Conservation (phyloP, 768 basidiomycete species). For the Lyophyllum atratum region DNA sequence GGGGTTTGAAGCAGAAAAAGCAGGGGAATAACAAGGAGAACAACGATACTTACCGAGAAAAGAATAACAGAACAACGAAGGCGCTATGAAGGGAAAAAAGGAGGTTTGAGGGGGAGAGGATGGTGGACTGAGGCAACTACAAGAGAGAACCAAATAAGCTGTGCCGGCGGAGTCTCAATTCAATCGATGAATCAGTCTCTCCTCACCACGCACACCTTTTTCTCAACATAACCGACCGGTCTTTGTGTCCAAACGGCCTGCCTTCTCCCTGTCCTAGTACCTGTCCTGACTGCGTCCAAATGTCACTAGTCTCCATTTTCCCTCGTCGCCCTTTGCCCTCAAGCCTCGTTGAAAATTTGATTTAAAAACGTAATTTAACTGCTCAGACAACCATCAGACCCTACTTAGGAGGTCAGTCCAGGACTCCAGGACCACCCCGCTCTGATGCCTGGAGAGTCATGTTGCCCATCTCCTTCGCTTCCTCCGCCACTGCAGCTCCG, state of each 20-base stretch:
- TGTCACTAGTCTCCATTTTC: background rate
- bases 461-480: background rate
- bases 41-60: constrained; percentile 25
- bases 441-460: too few species aligned
- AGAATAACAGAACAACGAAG: constrained; percentile 4
- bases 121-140: constrained; percentile 29
- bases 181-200: constrained; percentile 26
- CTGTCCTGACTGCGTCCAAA: background rate
- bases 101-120: constrained; percentile 26
- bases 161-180: constrained; percentile 56
- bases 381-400: constrained; percentile 3
- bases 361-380: background rate
- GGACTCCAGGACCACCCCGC: too few species aligned
- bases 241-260: background rate
- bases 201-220: background rate
- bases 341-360: background rate
- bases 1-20: constrained; percentile 8
- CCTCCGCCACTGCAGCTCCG: background rate
- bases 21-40: constrained; percentile 10
- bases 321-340: background rate
- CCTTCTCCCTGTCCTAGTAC: background rate
- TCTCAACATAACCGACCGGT: background rate
- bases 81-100: constrained; percentile 11
- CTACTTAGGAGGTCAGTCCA: background rate
- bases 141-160: constrained; percentile 43